phyloP scores from a whole-genome alignment of 441 rosid genomes.

The Arabidopsis lyrata region DNA sequence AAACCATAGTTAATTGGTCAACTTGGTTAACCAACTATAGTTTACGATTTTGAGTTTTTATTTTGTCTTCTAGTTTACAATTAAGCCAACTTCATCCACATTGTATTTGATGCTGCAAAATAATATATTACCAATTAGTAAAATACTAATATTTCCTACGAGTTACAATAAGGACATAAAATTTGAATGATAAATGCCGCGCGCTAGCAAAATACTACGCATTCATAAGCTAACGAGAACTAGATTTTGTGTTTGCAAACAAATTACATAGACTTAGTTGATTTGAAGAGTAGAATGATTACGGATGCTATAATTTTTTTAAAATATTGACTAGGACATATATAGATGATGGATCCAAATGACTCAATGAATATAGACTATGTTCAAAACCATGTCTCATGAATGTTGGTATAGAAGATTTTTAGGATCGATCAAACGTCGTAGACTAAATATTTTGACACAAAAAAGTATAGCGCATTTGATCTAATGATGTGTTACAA shows the following conservation, averaged over 20 bases:
- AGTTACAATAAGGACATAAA: neutral
- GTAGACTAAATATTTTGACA: neutral
- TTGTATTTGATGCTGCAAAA: slow-evolving; percentile 16
- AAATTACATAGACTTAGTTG: too few relatives aligned
- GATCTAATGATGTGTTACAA: neutral
- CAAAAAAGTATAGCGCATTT: neutral
- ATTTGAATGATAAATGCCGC: slow-evolving; percentile 2
- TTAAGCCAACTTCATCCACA: slow-evolving; percentile 8
- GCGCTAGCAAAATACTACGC: neutral
- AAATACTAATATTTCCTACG: neutral
- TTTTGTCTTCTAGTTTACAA: slow-evolving; percentile 2
- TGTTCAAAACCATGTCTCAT: neutral
- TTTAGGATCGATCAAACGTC: neutral
- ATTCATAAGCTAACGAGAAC: too few relatives aligned
- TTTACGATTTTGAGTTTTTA: slow-evolving; percentile 5
- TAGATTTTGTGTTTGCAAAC: too few relatives aligned
- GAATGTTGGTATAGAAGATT: neutral
- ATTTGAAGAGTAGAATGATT: neutral
- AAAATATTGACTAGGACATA: too few relatives aligned
- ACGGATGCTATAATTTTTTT: neutral
- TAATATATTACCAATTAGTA: neutral
- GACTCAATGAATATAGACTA: neutral
- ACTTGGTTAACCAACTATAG: slow-evolving; percentile 40
- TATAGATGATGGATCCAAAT: neutral
- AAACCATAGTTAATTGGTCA: slow-evolving; percentile 38